Evolutionary conservation across 2,329 filamentous ascomycete species (phyloP), one percentile per base, ranked within the genome.

Genomic region (Sporothrix curviconia): DNA sequence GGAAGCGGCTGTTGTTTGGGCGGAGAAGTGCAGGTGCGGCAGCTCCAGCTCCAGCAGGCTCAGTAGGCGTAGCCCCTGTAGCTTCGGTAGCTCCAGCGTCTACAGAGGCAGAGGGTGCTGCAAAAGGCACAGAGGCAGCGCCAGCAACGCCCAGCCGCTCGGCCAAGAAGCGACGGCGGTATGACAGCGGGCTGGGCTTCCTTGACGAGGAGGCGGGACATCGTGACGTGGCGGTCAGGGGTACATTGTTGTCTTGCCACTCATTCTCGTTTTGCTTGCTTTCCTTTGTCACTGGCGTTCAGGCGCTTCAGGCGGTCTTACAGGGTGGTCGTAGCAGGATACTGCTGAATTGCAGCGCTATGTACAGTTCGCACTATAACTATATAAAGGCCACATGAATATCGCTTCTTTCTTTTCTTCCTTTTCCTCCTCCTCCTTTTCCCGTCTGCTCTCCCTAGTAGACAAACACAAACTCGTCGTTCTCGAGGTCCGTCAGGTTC

Each of bases 181-280:
- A 77, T 61, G 81, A 84, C 65, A 82, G 78, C 55, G 81, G 80
- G 0, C 64, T 84, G 51, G 79, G 79, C 0, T 70, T 84, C 24
- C 61, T 82, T 66, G 78, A 80, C 28, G 80, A 83, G 64, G 79
- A 81, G 36, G 76, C 54, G 12, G 43, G 15, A 3, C 42, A 34
- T 14, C 15, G 37, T 28, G 17, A n/a, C n/a, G n/a, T n/a, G n/a
- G n/a, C n/a, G n/a, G n/a, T n/a, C n/a, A n/a, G n/a, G n/a, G n/a
- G n/a, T n/a, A n/a, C n/a, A n/a, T 17, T 39, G 2, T 15, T 17
- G 11, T 17, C 17, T 39, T 39, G 17, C 19, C 6, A 37, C 17
- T 30, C 15, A 24, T 12, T 30, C 3, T 15, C 36, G 17, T n/a
- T 50, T 44, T 1, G n/a, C n/a, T 14, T 15, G n/a, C 17, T 28